Evolutionary conservation across 805 yeast genomes (phyloP).

Genomic region (Candida corydali): DNA sequence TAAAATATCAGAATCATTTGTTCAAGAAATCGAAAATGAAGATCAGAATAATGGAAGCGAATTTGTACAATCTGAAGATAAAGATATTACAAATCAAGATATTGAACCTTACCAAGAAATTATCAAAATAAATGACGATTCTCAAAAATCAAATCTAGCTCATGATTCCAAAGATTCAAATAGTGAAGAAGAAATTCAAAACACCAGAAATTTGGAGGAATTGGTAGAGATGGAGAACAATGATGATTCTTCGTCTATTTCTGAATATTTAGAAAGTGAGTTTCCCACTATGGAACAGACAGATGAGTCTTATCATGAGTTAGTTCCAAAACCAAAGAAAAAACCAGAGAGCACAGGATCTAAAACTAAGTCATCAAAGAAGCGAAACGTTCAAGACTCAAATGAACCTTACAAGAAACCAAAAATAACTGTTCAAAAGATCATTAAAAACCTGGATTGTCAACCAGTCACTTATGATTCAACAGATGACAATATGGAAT

Average conservation of each 20-base stretch:
- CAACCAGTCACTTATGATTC: constrained; percentile 3
- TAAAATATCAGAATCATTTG: background rate
- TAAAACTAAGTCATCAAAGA: background rate
- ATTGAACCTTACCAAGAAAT: too few relatives aligned
- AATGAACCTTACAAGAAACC: background rate
- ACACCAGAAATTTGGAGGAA: too few relatives aligned
- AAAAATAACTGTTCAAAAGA: constrained; percentile 1
- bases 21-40: background rate
- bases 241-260: background rate
- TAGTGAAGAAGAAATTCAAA: background rate
- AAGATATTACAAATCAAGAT: too few relatives aligned
- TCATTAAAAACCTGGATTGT: background rate
- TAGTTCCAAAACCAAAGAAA: background rate
- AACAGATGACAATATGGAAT: constrained; percentile 9
- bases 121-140: too few relatives aligned
- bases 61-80: background rate
- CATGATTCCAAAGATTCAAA: too few relatives aligned
- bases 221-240: background rate
- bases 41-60: background rate
- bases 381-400: background rate
- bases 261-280: too few relatives aligned
- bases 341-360: background rate
- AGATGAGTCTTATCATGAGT: background rate
- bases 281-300: too few relatives aligned
- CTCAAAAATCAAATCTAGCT: too few relatives aligned